Base-by-base conservation (phyloP, 2,329 filamentous ascomycete genomes). In the Byssochlamys sp. region DNA sequence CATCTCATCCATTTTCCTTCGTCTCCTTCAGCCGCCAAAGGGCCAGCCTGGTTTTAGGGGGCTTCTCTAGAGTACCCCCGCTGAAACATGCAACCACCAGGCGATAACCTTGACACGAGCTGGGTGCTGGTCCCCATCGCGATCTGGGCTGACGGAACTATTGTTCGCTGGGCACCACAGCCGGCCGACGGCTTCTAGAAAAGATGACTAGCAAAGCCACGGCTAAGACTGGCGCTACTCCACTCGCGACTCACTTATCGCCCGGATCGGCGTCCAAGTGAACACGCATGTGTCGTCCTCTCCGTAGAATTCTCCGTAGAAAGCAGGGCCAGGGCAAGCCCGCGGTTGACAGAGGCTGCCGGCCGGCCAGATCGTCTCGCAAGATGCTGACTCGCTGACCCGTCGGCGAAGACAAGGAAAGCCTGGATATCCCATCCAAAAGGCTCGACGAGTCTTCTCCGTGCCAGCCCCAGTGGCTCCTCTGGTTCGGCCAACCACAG, bases 401-500 rank as follows among this genome's bases (percentile, higher is more conserved):
- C 39, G 39, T 5, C 39, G n/a, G 7, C 39, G 39, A 45, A 45
- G 39, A 4, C 39, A 14, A 45, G 3, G 39, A 19, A 45, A 45
- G 5, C 39, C n/a, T 19, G 39, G 39, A 45, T 45, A 45, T 45
- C 39, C 19, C 39, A 9, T n/a, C 14, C 14, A n/a, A 19, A 45
- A 45, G 35, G 35, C 35, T 45, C 49, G 51, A 55, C 52, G 25
- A 45, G 19, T 48, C 28, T 35, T 29, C 56, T 19, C n/a, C 26
- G 26, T 29, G 49, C 45, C 55, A 55, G 50, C 56, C 53, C 55
- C 26, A 55, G 24, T 25, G 31, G 35, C 53, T 35, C 49, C 27
- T 49, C 54, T 14, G 35, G 39, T 57, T 52, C 29, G 53, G 54
- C 56, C 59, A 57, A 45, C 39, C 65, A 64, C 62, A 60, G 63